Conservation (phyloP, 768 basidiomycete species). For the Auricularia auricula-judae region DNA sequence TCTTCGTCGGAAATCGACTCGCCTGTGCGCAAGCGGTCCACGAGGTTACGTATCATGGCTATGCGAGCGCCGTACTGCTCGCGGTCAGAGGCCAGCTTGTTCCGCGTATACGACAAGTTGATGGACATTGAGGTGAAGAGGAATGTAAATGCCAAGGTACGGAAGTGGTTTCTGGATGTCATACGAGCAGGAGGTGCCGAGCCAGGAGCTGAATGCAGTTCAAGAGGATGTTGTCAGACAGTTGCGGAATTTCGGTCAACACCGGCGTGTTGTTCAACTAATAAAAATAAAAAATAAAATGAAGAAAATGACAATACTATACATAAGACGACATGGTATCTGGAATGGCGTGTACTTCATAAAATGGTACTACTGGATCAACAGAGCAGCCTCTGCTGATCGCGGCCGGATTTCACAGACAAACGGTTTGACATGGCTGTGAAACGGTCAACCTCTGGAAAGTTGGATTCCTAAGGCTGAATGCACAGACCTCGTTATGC, state of each 20-base stretch:
- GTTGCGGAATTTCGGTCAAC: too few relatives aligned
- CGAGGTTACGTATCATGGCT: neutral
- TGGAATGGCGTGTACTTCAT: too few relatives aligned
- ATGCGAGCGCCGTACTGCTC: neutral
- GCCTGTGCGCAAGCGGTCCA: neutral
- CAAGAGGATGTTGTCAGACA: neutral
- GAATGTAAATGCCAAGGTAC: neutral
- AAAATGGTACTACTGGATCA: too few relatives aligned
- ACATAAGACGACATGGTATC: too few relatives aligned
- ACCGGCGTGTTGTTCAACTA: too few relatives aligned
- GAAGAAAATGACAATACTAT: too few relatives aligned
- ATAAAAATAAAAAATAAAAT: too few relatives aligned
- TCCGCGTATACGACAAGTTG: neutral
- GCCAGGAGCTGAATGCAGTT: neutral
- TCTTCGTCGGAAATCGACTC: neutral
- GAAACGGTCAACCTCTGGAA: too few relatives aligned
- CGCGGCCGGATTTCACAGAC: too few relatives aligned
- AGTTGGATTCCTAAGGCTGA: too few relatives aligned
- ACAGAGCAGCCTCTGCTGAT: too few relatives aligned
- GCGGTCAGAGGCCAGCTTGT: neutral
- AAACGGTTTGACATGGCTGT: too few relatives aligned
- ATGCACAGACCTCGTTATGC: neutral
- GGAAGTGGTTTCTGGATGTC: neutral
- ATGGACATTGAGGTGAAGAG: neutral
- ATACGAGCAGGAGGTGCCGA: neutral